Conservation (phyloP, 2,329 filamentous ascomycete genomes). For the Botrytis galanthina region DNA sequence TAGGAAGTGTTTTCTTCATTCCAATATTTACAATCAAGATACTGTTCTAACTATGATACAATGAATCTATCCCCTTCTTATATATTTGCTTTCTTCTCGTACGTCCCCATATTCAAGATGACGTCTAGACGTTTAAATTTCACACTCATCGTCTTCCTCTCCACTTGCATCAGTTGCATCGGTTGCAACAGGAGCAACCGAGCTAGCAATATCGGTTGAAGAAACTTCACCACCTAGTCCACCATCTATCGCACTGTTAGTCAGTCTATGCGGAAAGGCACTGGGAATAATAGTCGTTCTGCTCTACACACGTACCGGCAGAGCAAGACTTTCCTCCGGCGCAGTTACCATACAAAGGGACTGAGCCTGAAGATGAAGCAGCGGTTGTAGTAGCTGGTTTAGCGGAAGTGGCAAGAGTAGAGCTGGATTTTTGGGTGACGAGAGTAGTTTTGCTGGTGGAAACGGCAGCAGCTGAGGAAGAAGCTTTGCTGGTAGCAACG, state of each 20-base stretch:
- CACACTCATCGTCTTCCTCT: not conserved
- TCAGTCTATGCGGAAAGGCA: not conserved
- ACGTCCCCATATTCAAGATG: too few species aligned
- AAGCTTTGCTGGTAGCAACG: not conserved
- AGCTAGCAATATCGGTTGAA: not conserved
- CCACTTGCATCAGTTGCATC: not conserved
- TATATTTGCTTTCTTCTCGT: not conserved
- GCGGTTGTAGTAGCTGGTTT: not conserved
- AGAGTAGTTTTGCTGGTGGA: not conserved
- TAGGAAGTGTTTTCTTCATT: not conserved
- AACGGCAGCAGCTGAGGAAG: not conserved
- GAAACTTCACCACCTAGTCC: not conserved
- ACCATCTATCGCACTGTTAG: not conserved
- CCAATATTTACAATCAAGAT: slow-evolving; percentile 9
- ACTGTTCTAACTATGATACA: not conserved
- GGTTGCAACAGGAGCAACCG: not conserved
- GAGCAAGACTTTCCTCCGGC: not conserved
- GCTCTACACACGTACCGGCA: slow-evolving; percentile 1
- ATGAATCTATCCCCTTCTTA: not conserved
- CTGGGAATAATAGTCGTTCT: not conserved
- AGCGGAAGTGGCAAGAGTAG: not conserved
- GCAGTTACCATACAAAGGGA: slow-evolving; percentile 2
- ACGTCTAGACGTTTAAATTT: not conserved
- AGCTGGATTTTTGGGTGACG: not conserved
- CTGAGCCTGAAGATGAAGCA: not conserved